A percentile compares a stretch with the other conserved stretches of the same genome.
phyloP scores from a whole-genome alignment of 805 yeast genomes.

The Saccharomycopsis sp. region DNA sequence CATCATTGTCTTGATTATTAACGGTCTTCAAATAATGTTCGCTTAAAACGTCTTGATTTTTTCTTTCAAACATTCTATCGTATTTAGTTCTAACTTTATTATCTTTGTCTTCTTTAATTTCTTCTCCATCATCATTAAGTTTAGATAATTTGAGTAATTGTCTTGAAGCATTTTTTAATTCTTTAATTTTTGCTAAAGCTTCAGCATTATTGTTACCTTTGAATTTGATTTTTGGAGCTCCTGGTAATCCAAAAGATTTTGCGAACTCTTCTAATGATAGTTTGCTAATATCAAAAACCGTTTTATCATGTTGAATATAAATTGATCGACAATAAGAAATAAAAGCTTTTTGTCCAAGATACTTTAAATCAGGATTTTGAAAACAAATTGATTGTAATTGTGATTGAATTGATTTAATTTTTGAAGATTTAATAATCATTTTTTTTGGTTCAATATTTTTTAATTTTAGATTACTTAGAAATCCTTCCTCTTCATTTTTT shows the following conservation, averaged over 20 bases:
- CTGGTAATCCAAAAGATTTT: conserved; percentile 82
- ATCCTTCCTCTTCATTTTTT: conserved; percentile 73
- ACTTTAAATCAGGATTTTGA: conserved; percentile 84
- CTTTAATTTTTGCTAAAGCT: conserved; percentile 35
- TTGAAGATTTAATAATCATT: conserved; percentile 65
- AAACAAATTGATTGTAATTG: conserved; percentile 87
- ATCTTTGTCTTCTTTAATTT: conserved; percentile 24
- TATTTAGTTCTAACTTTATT: conserved; percentile 66
- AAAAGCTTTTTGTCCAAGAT: conserved; percentile 92
- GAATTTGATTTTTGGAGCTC: conserved; percentile 88
- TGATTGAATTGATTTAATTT: conserved; percentile 60
- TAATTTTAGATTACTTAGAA: conserved; percentile 49
- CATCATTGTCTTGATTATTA: conserved; percentile 32
- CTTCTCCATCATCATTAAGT: conserved; percentile 56
- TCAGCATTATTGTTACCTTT: conserved; percentile 35
- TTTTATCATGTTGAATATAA: conserved; percentile 78
- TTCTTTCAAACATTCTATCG: conserved; percentile 91
- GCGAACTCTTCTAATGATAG: conserved; percentile 81
- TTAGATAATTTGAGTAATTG: conserved; percentile 48
- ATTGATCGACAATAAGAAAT: conserved; percentile 83
- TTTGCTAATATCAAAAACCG: conserved; percentile 66
- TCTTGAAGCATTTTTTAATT: conserved; percentile 73
- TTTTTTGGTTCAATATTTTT: conserved; percentile 61
- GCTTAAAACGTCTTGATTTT: conserved; percentile 84
- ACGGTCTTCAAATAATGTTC: conserved; percentile 79